Base-by-base conservation (phyloP, 2,329 filamentous ascomycete species). In the Alternaria ventricosa region DNA sequence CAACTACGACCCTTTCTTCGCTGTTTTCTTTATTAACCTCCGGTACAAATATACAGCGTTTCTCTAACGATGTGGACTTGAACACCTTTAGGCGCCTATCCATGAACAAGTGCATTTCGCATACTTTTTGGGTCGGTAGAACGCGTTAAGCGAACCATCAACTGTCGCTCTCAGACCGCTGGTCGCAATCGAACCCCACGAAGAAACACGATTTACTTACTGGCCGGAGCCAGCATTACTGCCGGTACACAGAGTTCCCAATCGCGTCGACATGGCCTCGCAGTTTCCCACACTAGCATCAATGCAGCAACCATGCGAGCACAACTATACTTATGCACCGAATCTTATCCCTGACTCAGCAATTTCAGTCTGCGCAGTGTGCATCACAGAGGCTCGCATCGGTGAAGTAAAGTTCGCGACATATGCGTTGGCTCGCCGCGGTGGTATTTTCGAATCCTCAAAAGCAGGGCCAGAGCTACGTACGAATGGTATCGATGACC, bases 381-480 rank as follows among this genome's bases (percentile, higher is more conserved):
- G 66, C 33, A 23, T 57, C 7, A 43, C 67, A 13, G 27, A 57
- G 6, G 25, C 55, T 12, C 55, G 61, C 45, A 65, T 67, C 15
- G 45, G 49, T 10, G 57, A 62, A 27, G 58, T 70, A 6, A 57
- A 55, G 28, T 53, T 57, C 12, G 44, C 22, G 7, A 66, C 67
- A 36, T 44, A 30, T 5, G 62, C 25, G 5, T 30, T 71, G 5
- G 30, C 49, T 41, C 23, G 30, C 13, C 68, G 68, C 5, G 65
- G 65, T 6, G 66, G 70, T 23, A 55, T 72, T n/a, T 69, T 69
- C 10, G 27, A 12, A 10, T 50, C 44, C 25, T 18, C 22, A 13
- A 46, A 49, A 12, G 44, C 28, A 2, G 36, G 41, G 13, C 43
- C 28, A 6, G 36, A 54, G n/a, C 23, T 22, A 4, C 41, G 23